Conservation (phyloP, 169 alveolate species). For the Ichthyophthirius multifiliis region DNA sequence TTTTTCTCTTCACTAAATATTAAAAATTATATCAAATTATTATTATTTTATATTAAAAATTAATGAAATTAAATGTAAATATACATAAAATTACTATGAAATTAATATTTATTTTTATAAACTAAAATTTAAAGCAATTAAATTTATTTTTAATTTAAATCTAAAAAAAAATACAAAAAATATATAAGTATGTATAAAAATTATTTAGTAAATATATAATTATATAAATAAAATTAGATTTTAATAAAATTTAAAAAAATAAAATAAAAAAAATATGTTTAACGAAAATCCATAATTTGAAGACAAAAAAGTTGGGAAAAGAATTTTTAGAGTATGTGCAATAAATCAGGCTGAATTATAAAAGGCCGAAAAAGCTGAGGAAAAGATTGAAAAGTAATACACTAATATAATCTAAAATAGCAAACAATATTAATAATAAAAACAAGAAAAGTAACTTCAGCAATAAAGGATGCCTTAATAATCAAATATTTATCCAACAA, state of each 20-base stretch:
- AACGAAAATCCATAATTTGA: not conserved
- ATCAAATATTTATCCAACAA: not conserved
- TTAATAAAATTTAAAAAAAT: not conserved
- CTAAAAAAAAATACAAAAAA: no score
- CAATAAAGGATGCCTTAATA: not conserved
- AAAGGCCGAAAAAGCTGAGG: not conserved
- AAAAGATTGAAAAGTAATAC: not conserved
- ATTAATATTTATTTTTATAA: no score
- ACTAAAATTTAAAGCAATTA: no score
- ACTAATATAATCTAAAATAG: not conserved
- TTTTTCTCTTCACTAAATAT: no score
- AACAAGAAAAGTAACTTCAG: not conserved
- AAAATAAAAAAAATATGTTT: not conserved
- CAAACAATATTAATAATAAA: not conserved
- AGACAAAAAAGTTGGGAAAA: slow-evolving; percentile 11
- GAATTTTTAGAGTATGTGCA: not conserved
- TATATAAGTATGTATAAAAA: no score
- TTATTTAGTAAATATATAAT: no score
- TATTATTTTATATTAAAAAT: no score
- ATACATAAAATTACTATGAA: no score
- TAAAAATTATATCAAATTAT: no score
- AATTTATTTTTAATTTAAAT: no score
- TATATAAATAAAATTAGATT: no score
- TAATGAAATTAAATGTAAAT: no score
- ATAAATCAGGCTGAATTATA: not conserved